These are phyloP conservation scores for Cymbopogon flexuosus DNA, from an alignment of 202 grass and related monocot species.

Conservation along the genomic window DNA sequence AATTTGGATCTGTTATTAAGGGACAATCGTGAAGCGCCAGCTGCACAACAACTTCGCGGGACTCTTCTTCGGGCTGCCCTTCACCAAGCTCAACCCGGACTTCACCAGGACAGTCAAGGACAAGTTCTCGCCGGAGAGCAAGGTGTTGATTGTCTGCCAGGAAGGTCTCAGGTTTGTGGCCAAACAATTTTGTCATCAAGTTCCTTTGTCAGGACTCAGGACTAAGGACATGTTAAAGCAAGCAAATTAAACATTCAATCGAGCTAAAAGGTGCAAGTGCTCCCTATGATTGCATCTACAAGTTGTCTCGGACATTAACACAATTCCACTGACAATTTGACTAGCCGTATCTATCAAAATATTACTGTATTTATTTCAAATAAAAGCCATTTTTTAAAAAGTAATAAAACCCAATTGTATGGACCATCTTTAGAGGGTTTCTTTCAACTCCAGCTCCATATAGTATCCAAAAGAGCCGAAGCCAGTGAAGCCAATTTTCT, in stretches of 20 bases:
- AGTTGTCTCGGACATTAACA: background rate
- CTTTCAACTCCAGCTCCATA: background rate
- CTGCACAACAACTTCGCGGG: conserved; percentile 81
- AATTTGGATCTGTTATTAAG: conserved; percentile 7
- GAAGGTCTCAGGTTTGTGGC: conserved; percentile 76
- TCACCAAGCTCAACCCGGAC: conserved; percentile 74
- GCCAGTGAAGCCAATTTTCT: background rate
- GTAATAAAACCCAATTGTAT: background rate
- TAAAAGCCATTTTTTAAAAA: background rate
- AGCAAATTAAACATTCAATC: no score
- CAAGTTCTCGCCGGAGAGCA: conserved; percentile 60
- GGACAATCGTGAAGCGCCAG: conserved; percentile 72
- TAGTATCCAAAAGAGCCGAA: background rate
- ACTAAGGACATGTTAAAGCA: no score
- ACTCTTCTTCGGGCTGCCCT: conserved; percentile 74
- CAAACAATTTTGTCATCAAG: background rate
- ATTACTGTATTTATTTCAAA: background rate
- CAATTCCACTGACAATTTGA: background rate
- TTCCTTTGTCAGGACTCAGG: background rate
- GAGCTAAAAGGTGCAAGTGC: no score
- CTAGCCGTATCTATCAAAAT: background rate
- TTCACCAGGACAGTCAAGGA: conserved; percentile 64
- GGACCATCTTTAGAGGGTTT: background rate
- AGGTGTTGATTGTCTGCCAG: conserved; percentile 80
- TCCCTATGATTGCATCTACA: background rate